phyloP scores from a whole-genome alignment of 768 basidiomycete genomes.

The Hydnomerulius pinastri region DNA sequence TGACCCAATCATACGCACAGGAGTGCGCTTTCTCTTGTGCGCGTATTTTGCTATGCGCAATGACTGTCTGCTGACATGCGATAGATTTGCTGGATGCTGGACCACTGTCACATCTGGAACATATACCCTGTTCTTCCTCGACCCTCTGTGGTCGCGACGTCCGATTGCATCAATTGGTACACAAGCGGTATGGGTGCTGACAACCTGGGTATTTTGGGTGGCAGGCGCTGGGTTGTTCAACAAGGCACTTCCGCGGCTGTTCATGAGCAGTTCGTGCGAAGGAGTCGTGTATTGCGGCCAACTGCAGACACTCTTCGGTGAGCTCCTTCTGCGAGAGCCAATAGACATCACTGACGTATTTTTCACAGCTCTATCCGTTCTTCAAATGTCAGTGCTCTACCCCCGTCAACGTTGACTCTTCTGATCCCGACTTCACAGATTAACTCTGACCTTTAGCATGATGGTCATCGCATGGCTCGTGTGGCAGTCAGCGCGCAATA shows the following conservation, averaged over 20 bases:
- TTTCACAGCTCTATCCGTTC: slow-evolving; percentile 46
- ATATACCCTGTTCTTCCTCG: slow-evolving; percentile 60
- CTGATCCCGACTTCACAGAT: slow-evolving; percentile 31
- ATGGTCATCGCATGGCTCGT: slow-evolving; percentile 50
- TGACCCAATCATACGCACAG: slow-evolving; percentile 43
- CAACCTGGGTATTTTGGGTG: slow-evolving; percentile 64
- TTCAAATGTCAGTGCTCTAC: slow-evolving; percentile 47
- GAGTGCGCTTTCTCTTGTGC: slow-evolving; percentile 51
- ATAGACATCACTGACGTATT: slow-evolving; percentile 6
- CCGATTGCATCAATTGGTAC: slow-evolving; percentile 58
- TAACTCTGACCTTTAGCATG: slow-evolving; percentile 51
- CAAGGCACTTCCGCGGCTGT: slow-evolving; percentile 46
- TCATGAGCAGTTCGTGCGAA: slow-evolving; percentile 42
- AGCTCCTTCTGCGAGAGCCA: slow-evolving; percentile 12
- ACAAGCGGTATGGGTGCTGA: slow-evolving; percentile 58
- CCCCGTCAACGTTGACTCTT: neutral
- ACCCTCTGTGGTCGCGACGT: slow-evolving; percentile 56
- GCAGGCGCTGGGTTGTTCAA: slow-evolving; percentile 55
- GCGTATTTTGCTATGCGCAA: slow-evolving; percentile 17
- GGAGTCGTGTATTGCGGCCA: slow-evolving; percentile 55
- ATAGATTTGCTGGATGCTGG: slow-evolving; percentile 63
- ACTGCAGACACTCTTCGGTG: slow-evolving; percentile 56
- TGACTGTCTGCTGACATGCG: slow-evolving; percentile 4
- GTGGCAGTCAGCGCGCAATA: slow-evolving; percentile 49
- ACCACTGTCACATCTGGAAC: slow-evolving; percentile 53